Evolutionary conservation across 2,329 filamentous ascomycete species (phyloP).

Genomic region (Pseudocercospora eumusae): DNA sequence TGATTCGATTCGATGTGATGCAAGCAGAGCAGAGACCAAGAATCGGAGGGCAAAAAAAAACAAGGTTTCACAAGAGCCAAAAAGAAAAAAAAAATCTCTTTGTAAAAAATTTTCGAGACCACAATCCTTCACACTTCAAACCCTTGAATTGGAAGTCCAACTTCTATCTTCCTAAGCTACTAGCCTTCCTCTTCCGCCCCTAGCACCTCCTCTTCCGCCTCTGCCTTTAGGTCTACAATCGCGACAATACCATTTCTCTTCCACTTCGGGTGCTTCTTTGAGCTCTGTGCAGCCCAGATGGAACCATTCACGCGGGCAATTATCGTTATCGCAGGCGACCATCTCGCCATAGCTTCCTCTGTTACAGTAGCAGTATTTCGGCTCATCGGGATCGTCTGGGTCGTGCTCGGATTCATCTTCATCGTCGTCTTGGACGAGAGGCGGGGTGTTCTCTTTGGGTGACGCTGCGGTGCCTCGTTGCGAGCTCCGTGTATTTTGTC

Average conservation of each 20-base stretch:
- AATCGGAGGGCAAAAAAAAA: no score
- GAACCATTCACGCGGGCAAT: conserved; percentile 67
- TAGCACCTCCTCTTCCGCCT: conserved; percentile 22
- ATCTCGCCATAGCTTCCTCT: conserved; percentile 67
- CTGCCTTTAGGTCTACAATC: conserved; percentile 45
- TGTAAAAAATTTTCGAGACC: no score
- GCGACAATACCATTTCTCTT: conserved; percentile 56
- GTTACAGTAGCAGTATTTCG: conserved; percentile 66
- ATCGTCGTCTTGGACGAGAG: conserved; percentile 26
- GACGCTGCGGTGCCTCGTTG: conserved; percentile 12
- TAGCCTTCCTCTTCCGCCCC: conserved; percentile 8
- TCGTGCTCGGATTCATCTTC: conserved; percentile 38
- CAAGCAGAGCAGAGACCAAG: no score
- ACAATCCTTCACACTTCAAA: no score
- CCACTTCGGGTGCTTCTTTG: conserved; percentile 59
- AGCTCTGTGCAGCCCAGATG: conserved; percentile 66
- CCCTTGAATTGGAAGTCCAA: neutral
- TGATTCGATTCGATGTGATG: no score
- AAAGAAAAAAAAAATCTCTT: no score
- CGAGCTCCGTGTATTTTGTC: conserved; percentile 21
- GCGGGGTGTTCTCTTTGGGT: conserved; percentile 15
- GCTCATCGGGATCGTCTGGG: conserved; percentile 56
- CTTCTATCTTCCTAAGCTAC: neutral
- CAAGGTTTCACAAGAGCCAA: no score
- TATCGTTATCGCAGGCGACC: conserved; percentile 67